Percentiles rank a stretch among this genome's conserved stretches.
phyloP scores from a whole-genome alignment of 2,329 filamentous ascomycete genomes.

The Ilyonectria robusta region DNA sequence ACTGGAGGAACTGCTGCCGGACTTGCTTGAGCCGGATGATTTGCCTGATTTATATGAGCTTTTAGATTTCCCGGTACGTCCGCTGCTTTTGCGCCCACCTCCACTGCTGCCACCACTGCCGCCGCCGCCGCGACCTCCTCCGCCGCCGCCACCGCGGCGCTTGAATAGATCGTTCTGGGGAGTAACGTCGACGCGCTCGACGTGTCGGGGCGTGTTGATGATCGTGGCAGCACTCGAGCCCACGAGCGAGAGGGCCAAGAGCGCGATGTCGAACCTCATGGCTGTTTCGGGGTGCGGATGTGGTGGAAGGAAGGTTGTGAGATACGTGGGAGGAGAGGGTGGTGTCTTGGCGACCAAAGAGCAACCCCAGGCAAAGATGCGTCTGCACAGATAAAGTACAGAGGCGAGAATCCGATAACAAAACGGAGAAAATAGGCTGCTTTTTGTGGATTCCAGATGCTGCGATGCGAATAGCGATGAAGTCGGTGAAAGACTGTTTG shows the following conservation, averaged over 20 bases:
- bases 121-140: conserved; percentile 59
- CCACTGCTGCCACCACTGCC: conserved; percentile 52
- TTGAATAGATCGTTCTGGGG: conserved; percentile 66
- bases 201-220: conserved; percentile 42
- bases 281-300: conserved; percentile 22
- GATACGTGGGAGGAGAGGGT: background rate
- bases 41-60: conserved; percentile 33
- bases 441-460: background rate
- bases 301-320: background rate
- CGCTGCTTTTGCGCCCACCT: conserved; percentile 42
- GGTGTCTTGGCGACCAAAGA: conserved; percentile 10
- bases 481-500: background rate
- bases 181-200: conserved; percentile 43
- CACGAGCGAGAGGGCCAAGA: conserved; percentile 50
- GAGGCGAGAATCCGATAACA: background rate
- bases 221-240: conserved; percentile 45
- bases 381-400: background rate
- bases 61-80: conserved; percentile 41
- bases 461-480: background rate
- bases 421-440: background rate
- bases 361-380: background rate
- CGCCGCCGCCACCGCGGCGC: conserved; percentile 72
- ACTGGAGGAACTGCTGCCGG: conserved; percentile 7
- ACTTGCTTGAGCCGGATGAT: conserved; percentile 29
- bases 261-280: conserved; percentile 52